Conservation (phyloP, 805 yeast species). For the Zygoascus flipseniorum region DNA sequence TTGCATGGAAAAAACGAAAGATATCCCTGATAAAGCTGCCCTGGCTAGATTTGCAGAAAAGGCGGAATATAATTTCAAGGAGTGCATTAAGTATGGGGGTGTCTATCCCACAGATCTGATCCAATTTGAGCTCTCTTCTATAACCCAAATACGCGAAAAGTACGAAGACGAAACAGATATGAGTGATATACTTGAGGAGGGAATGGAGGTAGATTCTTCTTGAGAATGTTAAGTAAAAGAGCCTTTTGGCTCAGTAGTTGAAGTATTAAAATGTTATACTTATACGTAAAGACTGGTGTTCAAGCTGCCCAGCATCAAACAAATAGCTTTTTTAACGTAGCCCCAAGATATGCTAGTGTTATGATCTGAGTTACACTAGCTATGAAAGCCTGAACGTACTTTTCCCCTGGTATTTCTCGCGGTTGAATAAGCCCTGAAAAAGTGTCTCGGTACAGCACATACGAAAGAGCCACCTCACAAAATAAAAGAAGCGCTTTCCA, state of each 20-base stretch:
- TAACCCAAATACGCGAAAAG: too few relatives aligned
- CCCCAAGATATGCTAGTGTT: neutral
- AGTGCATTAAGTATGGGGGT: constrained; percentile 15
- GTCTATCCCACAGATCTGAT: constrained; percentile 15
- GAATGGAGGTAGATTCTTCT: neutral
- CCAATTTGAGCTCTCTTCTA: constrained; percentile 7
- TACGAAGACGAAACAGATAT: too few relatives aligned
- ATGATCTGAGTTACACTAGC: neutral
- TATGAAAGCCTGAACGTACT: neutral
- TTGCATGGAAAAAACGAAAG: constrained; percentile 1
- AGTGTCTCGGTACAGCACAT: neutral
- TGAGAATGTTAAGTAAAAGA: neutral
- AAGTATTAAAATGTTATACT: neutral
- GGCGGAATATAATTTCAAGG: constrained; percentile 12
- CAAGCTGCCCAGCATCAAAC: neutral
- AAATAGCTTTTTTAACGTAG: neutral
- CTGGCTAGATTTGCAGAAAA: constrained; percentile 2
- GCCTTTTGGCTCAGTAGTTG: neutral
- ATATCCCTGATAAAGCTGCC: neutral
- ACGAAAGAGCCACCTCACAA: constrained; percentile 1
- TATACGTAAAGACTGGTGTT: neutral
- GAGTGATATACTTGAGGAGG: neutral
- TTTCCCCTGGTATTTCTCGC: neutral
- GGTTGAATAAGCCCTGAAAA: neutral
- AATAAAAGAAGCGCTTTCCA: constrained; percentile 1